phyloP scores from a whole-genome alignment of 116 monocot genomes.

The Papilionanthe hybrid region DNA sequence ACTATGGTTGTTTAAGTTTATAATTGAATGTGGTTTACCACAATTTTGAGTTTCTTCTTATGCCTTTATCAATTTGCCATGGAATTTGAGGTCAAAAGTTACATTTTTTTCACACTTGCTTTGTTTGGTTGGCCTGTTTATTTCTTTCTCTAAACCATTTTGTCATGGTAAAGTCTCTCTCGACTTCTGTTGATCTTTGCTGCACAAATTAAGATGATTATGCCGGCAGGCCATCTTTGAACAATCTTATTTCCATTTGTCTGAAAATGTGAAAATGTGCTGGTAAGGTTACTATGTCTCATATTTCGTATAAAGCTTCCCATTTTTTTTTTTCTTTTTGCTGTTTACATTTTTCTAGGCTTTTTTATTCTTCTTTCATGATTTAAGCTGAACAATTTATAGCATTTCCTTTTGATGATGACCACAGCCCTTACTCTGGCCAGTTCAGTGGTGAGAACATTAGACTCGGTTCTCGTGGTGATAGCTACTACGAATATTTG shows the following conservation, averaged over 20 bases:
- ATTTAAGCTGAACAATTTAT: background rate
- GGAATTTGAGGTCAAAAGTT: background rate
- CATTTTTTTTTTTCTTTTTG: background rate
- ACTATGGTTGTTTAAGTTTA: no score
- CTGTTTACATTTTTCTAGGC: background rate
- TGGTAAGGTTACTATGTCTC: background rate
- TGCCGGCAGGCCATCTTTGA: no score
- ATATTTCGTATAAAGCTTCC: background rate
- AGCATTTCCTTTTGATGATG: conserved; percentile 15
- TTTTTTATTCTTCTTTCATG: background rate
- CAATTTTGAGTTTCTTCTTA: background rate
- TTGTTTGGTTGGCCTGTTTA: background rate
- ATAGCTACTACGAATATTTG: conserved; percentile 98
- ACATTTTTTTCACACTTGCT: background rate
- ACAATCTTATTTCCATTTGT: background rate
- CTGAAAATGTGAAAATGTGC: background rate
- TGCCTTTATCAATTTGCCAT: background rate
- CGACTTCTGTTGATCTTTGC: background rate
- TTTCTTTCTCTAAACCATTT: background rate
- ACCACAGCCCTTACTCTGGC: conserved; percentile 72
- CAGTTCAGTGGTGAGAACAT: conserved; percentile 92
- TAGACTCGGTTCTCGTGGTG: conserved; percentile 92
- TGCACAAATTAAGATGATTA: background rate
- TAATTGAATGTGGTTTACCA: no score
- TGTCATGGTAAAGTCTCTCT: background rate